Percentiles rank a stretch among this genome's conserved stretches.
Conservation (phyloP, 2,329 filamentous ascomycete species). For the Exophiala dermatitidis region DNA sequence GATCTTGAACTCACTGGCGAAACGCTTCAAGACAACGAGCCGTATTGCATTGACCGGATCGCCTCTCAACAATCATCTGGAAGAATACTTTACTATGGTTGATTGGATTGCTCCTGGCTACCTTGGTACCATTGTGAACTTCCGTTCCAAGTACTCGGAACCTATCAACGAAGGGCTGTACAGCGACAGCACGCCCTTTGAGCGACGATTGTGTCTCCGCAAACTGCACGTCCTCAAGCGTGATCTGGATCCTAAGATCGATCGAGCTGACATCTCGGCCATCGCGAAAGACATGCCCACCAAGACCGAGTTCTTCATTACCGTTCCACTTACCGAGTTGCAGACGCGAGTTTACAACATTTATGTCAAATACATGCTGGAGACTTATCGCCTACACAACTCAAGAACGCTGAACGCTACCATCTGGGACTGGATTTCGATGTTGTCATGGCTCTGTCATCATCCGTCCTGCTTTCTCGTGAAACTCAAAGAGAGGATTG, state of each 20-base stretch:
- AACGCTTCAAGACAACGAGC: slow-evolving; percentile 56
- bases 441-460: slow-evolving; percentile 50
- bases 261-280: slow-evolving; percentile 63
- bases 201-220: slow-evolving; percentile 56
- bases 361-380: slow-evolving; percentile 42
- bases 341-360: slow-evolving; percentile 59
- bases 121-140: slow-evolving; percentile 61
- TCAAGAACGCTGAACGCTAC: slow-evolving; percentile 30
- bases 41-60: slow-evolving; percentile 83
- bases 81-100: slow-evolving; percentile 81
- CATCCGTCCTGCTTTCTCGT: slow-evolving; percentile 50
- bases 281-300: slow-evolving; percentile 60
- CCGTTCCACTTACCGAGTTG: slow-evolving; percentile 58
- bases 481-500: slow-evolving; percentile 40
- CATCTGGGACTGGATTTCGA: slow-evolving; percentile 50
- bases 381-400: slow-evolving; percentile 32
- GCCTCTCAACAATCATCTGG: slow-evolving; percentile 74
- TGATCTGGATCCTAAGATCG: slow-evolving; percentile 68
- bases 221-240: slow-evolving; percentile 63
- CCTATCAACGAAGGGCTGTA: slow-evolving; percentile 69
- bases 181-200: slow-evolving; percentile 50
- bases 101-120: slow-evolving; percentile 78
- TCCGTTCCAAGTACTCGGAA: slow-evolving; percentile 60
- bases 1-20: slow-evolving; percentile 48
- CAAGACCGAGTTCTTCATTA: slow-evolving; percentile 78